Evolutionary conservation across 495 filamentous ascomycete species (phyloP).

Genomic region (Schizothecium vesticola): DNA sequence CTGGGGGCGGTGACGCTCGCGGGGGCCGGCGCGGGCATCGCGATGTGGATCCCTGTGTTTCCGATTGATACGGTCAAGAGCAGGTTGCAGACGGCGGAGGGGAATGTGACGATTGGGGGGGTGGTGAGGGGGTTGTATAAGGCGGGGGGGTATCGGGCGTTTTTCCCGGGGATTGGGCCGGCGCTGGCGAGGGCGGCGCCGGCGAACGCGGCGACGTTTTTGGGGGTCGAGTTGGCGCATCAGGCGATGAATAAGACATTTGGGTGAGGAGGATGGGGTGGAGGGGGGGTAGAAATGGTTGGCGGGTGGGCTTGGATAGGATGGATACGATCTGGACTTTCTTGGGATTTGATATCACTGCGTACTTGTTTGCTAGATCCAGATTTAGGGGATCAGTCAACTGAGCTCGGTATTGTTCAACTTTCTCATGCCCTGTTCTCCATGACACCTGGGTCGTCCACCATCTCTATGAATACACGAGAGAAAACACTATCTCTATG

Average conservation of each 20-base stretch:
- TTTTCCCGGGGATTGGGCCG: constrained; percentile 95
- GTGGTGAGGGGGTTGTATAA: constrained; percentile 73
- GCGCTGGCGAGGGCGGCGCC: constrained; percentile 90
- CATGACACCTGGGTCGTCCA: not conserved
- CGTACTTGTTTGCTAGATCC: not conserved
- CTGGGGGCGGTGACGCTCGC: constrained; percentile 78
- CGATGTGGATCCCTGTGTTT: constrained; percentile 99
- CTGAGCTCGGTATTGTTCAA: not conserved
- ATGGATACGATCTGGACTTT: not conserved
- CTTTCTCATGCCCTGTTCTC: not conserved
- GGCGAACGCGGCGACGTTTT: constrained; percentile 73
- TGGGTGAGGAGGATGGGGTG: not conserved
- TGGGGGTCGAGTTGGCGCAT: constrained; percentile 77
- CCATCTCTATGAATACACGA: too few relatives aligned
- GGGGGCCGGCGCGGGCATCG: constrained; percentile 85
- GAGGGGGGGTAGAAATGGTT: not conserved
- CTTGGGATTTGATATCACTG: not conserved
- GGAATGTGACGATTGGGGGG: constrained; percentile 74
- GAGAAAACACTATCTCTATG: too few relatives aligned
- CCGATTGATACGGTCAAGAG: constrained; percentile 96
- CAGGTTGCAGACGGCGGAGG: constrained; percentile 84
- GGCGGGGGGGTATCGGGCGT: constrained; percentile 79
- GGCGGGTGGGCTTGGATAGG: not conserved
- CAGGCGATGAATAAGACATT: constrained; percentile 76
- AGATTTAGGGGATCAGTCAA: not conserved